A percentile compares a stretch with the other conserved stretches of the same genome.
phyloP scores from a whole-genome alignment of 208 protist genomes.

The Zelonia costaricensis region DNA sequence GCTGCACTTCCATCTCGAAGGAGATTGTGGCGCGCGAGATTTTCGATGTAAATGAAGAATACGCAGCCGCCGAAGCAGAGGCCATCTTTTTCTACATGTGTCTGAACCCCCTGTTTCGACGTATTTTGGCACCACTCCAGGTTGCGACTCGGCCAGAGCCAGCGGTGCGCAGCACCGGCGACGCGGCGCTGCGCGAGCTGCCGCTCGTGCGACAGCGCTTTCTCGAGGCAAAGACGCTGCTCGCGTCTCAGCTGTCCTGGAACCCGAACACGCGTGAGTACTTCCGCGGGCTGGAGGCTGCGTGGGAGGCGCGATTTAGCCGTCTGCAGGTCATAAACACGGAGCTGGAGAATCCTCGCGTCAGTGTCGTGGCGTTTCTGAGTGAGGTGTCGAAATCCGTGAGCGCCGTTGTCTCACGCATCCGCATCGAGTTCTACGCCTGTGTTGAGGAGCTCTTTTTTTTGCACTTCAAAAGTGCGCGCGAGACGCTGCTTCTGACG shows the following conservation, averaged over 20 bases:
- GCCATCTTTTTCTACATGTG: constrained; percentile 86
- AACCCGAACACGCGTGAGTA: constrained; percentile 42
- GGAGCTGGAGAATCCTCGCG: constrained; percentile 30
- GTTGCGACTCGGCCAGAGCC: constrained; percentile 26
- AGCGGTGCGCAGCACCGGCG: constrained; percentile 1
- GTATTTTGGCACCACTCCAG: constrained; percentile 66
- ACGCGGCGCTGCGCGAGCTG: not conserved
- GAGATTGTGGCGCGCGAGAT: constrained; percentile 62
- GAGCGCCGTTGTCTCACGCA: constrained; percentile 61
- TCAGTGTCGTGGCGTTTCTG: constrained; percentile 57
- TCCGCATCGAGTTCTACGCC: constrained; percentile 85
- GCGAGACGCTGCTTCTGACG: constrained; percentile 37
- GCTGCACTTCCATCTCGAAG: constrained; percentile 38
- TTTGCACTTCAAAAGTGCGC: constrained; percentile 34
- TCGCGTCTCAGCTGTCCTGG: constrained; percentile 62
- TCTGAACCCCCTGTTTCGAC: constrained; percentile 57
- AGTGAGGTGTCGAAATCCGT: constrained; percentile 52
- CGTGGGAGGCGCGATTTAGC: constrained; percentile 65
- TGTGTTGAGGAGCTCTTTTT: constrained; percentile 81
- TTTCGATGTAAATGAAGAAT: constrained; percentile 65
- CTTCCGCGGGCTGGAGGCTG: constrained; percentile 52
- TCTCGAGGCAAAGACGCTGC: constrained; percentile 26
- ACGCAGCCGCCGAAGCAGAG: constrained; percentile 49
- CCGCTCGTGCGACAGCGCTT: constrained; percentile 19
- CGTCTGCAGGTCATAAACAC: constrained; percentile 60